A percentile compares a stretch with the other conserved stretches of the same genome.
phyloP scores from a whole-genome alignment of 805 yeast genomes.

The Starmerella bacillaris region DNA sequence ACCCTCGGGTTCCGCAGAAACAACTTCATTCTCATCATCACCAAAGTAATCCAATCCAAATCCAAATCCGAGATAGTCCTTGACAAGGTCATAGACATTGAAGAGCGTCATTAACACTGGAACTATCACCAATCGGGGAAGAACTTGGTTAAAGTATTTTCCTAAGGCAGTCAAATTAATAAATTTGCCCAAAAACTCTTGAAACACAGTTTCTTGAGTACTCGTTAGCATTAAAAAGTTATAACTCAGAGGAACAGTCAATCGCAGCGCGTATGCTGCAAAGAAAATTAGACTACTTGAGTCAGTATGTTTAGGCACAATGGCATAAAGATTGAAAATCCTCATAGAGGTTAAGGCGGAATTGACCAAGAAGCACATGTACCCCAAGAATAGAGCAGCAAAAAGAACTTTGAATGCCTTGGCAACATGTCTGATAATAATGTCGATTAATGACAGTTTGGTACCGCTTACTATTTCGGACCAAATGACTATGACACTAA shows the following conservation, averaged over 20 bases:
- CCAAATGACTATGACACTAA: slow-evolving; percentile 43
- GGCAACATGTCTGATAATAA: slow-evolving; percentile 25
- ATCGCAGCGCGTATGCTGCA: slow-evolving; percentile 60
- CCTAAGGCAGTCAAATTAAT: slow-evolving; percentile 63
- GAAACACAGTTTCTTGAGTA: slow-evolving; percentile 38
- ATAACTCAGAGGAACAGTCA: slow-evolving; percentile 67
- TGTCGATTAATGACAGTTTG: slow-evolving; percentile 40
- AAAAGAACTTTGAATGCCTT: slow-evolving; percentile 26
- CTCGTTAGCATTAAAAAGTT: slow-evolving; percentile 55
- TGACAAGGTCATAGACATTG: slow-evolving; percentile 47
- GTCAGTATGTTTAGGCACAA: slow-evolving; percentile 54
- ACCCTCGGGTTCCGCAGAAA: slow-evolving; percentile 21
- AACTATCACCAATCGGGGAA: slow-evolving; percentile 59
- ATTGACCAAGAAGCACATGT: slow-evolving; percentile 53
- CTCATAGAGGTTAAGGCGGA: slow-evolving; percentile 48
- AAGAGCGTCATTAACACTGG: slow-evolving; percentile 50
- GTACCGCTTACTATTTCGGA: slow-evolving; percentile 64
- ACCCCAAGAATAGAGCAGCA: slow-evolving; percentile 34
- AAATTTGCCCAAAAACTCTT: slow-evolving; percentile 55
- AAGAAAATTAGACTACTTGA: slow-evolving; percentile 61
- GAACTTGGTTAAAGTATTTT: slow-evolving; percentile 46
- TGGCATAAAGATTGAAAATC: slow-evolving; percentile 57
- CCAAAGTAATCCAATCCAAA: slow-evolving; percentile 24
- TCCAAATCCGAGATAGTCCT: slow-evolving; percentile 27
- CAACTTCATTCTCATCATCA: slow-evolving; percentile 18